Evolutionary conservation across 306 rosid species (phyloP).

Genomic region (Cicer cuneatum): DNA sequence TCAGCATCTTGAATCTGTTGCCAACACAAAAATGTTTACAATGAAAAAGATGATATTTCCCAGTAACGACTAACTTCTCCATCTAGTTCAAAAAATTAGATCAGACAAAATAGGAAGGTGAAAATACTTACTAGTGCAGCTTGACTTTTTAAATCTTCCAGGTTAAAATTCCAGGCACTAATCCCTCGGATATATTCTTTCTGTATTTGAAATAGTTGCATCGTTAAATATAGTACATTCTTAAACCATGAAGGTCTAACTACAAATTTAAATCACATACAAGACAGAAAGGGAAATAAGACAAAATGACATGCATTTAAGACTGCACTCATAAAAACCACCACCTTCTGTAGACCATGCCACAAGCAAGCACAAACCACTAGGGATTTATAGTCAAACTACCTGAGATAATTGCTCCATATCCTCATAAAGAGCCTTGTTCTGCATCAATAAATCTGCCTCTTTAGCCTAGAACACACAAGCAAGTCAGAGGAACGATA

Average conservation of each 20-base stretch:
- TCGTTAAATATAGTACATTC: conserved; percentile 28
- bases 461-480: conserved; percentile 72
- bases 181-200: conserved; percentile 99
- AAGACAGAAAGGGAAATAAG: background rate
- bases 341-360: conserved; percentile 16
- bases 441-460: conserved; percentile 88
- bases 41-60: conserved; percentile 25
- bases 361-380: conserved; percentile 29
- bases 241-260: conserved; percentile 20
- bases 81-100: conserved; percentile 28
- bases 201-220: conserved; percentile 55
- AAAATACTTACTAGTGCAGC: conserved; percentile 90
- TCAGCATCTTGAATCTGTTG: conserved; percentile 88
- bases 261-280: conserved; percentile 21
- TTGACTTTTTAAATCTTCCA: conserved; percentile 92
- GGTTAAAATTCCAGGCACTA: conserved; percentile 99
- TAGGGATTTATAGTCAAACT: conserved; percentile 35
- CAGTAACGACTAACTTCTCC: conserved; percentile 28
- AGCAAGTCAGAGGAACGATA: conserved; percentile 39
- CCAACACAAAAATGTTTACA: conserved; percentile 41
- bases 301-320: conserved; percentile 28
- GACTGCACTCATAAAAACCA: conserved; percentile 24
- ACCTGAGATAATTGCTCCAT: conserved; percentile 94
- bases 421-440: conserved; percentile 84
- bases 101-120: conserved; percentile 37